Base-by-base conservation (phyloP, 2,329 filamentous ascomycete genomes). In the Leptoxyphium fumago region DNA sequence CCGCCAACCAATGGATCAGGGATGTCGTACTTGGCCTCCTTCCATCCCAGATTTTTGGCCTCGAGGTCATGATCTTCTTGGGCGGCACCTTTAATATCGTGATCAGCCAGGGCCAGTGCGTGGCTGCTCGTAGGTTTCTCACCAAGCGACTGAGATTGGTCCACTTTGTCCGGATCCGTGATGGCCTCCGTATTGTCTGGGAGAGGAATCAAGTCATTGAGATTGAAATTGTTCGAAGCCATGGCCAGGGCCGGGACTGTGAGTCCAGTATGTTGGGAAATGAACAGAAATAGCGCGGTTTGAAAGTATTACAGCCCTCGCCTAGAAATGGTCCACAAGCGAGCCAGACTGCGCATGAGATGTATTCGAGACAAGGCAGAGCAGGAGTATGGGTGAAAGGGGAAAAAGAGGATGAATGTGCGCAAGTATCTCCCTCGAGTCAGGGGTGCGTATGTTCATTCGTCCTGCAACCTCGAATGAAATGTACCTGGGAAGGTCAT, bases 41-140 rank as follows among this genome's bases (percentile, higher is more conserved):
- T 76, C 81, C 81, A 84, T n/a, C 81, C 81, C 14, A 84, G 59
- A 52, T 84, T 71, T 40, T 71, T 70, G 2, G 82, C 77, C 46
- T 81, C 77, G 30, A 67, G 55, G 13, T 57, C 61, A 52, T 68
- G 64, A 8, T 50, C 50, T 21, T 61, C 39, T 52, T 71, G 67
- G 2, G 65, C 67, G 21, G 59, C 45, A 62, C 71, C 71, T 52
- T 63, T 66, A 46, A 67, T 59, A 6, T 69, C 66, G 43, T 72
- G 66, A 10, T 68, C 63, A 10, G 58, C 59, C 47, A 64, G 55
- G 13, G 69, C 69, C 43, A 72, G 59, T 6, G 64, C 64, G 60
- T 72, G 69, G 53, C 66, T 70, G 26, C 60, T 61, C 5, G 67
- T 71, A 10, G 69, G 63, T 39, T 63, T 53, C 42, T 71, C 63